Evolutionary conservation across 2,329 filamentous ascomycete species (phyloP).

Genomic region (Mycosphaerella arachidis): DNA sequence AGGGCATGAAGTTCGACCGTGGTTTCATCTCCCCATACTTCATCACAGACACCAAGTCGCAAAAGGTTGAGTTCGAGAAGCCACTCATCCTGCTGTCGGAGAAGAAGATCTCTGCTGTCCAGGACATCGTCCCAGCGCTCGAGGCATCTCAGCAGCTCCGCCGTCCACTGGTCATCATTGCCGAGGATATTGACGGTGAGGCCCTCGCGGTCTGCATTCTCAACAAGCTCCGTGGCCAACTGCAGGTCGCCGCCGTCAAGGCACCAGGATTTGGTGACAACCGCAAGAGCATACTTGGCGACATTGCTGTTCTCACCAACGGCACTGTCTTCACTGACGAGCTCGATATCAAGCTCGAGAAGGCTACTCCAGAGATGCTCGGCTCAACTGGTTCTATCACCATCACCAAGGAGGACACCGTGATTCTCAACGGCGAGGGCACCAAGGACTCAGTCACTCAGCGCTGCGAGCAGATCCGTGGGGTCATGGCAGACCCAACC

Average conservation of each 20-base stretch:
- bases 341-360: conserved; percentile 98
- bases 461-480: conserved; percentile 98
- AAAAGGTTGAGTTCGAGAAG: conserved; percentile 99
- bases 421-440: conserved; percentile 94
- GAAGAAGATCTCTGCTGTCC: conserved; percentile 99
- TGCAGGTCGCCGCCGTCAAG: conserved; percentile 98
- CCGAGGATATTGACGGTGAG: conserved; percentile 98
- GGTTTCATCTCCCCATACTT: conserved; percentile 99
- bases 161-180: conserved; percentile 94
- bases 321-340: conserved; percentile 97
- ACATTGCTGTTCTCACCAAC: conserved; percentile 93
- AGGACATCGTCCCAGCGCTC: conserved; percentile 97
- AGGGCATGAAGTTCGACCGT: conserved; percentile 99
- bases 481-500: conserved; percentile 86
- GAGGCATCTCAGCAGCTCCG: conserved; percentile 95
- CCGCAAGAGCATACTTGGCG: conserved; percentile 98
- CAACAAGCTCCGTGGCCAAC: conserved; percentile 99
- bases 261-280: conserved; percentile 99
- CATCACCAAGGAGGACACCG: conserved; percentile 99
- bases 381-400: conserved; percentile 97
- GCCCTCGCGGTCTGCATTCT: conserved; percentile 97
- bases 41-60: conserved; percentile 97
- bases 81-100: conserved; percentile 96
- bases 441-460: conserved; percentile 89
- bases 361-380: conserved; percentile 91